Base-by-base conservation (phyloP, 2,329 filamentous ascomycete species). In the Verticillium albo-atrum region DNA sequence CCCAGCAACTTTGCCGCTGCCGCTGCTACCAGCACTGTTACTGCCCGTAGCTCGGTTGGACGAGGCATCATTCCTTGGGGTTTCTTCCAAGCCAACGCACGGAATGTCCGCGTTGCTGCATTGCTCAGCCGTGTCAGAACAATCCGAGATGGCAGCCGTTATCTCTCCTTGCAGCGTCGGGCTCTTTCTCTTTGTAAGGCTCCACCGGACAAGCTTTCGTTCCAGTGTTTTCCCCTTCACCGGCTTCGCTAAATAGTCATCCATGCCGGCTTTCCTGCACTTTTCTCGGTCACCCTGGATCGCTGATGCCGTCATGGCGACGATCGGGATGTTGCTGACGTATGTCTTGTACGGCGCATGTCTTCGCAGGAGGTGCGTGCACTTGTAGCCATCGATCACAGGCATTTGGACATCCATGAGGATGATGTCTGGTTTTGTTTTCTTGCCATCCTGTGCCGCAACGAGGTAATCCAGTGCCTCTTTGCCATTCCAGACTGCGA, bases 231-330 rank as follows among this genome's bases (percentile, higher is more conserved):
- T 81, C 64, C 87, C 84, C 65, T 87, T 89, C 47, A 92, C 89
- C 1, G 89, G 89, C 68, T 90, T 90, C n/a, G 86, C 78, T 10
- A 91, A 76, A 66, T 90, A 89, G 67, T 90, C 88, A 64, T 92
- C 89, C 89, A 92, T 92, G 32, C 89, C 89, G 9, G 88, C 87
- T 62, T 81, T 82, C 61, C 84, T 82, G 68, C 89, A 92, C 68
- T 91, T 91, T 69, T 92, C 89, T 55, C 82, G 79, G 67, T 92
- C 89, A 4, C 89, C 89, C 68, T 91, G 88, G 47, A 92, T 91
- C 0, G 89, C 89, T 4, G 86, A 90, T 4, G 89, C 90, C 0
- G 89, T 92, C 88, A 92, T 91, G n/a, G 89, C 89, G 37, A 92
- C 86, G 56, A 92, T 91, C 0, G 89, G 89, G 5, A 91, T 86